Conservation (phyloP, 2,329 filamentous ascomycete species). For the Gaeumannomyces tritici region DNA sequence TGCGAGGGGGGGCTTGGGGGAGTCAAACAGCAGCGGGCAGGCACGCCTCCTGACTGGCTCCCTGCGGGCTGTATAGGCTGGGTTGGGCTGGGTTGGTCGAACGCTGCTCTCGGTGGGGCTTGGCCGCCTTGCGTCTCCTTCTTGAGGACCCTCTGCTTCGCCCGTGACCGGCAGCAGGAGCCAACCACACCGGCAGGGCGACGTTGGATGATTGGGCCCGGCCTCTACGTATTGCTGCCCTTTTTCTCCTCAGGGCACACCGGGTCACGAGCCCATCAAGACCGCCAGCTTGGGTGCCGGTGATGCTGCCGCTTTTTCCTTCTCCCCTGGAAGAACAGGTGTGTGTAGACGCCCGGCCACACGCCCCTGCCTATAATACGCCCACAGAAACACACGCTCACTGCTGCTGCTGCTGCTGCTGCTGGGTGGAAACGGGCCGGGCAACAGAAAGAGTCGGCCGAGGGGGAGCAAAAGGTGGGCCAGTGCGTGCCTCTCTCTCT, state of each 20-base stretch:
- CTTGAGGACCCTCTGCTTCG: neutral
- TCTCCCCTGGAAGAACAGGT: neutral
- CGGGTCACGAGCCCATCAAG: neutral
- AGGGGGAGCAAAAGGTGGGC: neutral
- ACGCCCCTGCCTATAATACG: neutral
- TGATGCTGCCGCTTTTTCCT: neutral
- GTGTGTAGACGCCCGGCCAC: too few relatives aligned
- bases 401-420: too few relatives aligned
- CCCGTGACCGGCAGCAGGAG: neutral
- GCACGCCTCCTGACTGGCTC: neutral
- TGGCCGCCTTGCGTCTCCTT: neutral
- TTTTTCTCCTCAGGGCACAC: neutral
- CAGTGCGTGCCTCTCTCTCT: too few relatives aligned
- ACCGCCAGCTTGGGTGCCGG: too few relatives aligned
- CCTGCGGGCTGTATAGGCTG: neutral
- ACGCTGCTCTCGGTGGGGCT: neutral
- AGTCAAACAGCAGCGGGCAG: neutral
- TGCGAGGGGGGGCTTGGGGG: neutral
- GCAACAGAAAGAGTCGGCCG: neutral
- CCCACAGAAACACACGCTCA: neutral
- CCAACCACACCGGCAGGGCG: neutral
- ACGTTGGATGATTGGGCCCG: neutral
- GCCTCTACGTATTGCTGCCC: neutral
- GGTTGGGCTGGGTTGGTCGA: neutral
- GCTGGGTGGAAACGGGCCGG: neutral